phyloP scores from a whole-genome alignment of 257 asterid genomes.

The Solanum bulbocastanum region DNA sequence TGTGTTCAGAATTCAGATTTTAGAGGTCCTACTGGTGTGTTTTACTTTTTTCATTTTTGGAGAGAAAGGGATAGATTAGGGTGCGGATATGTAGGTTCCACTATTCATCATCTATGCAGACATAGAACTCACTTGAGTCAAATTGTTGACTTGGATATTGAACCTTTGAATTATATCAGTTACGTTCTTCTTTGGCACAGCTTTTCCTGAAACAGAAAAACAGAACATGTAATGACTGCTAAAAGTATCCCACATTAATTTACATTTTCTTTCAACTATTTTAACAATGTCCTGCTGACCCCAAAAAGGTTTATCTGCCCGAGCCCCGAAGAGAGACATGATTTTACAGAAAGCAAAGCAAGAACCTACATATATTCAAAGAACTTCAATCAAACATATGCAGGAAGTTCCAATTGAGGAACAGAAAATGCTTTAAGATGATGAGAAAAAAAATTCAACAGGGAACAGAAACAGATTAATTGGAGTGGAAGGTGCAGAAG shows the following conservation, averaged over 20 bases:
- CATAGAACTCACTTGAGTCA: slow-evolving; percentile 77
- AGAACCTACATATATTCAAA: background rate
- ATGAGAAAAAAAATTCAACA: background rate
- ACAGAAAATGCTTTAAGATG: background rate
- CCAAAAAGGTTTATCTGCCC: background rate
- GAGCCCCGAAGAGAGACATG: background rate
- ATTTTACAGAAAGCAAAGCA: background rate
- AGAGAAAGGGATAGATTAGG: background rate
- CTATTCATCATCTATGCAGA: background rate
- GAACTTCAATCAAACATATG: background rate
- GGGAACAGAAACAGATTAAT: background rate
- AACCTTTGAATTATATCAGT: slow-evolving; percentile 51
- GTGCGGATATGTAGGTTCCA: background rate
- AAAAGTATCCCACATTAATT: background rate
- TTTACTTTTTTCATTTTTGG: background rate
- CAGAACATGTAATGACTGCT: background rate
- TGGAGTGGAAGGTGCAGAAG: background rate
- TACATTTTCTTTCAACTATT: background rate
- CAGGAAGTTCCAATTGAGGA: background rate
- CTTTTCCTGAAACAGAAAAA: slow-evolving; percentile 40
- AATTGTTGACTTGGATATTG: slow-evolving; percentile 90
- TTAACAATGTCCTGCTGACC: background rate
- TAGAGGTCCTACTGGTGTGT: background rate
- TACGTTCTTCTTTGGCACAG: slow-evolving; percentile 55
- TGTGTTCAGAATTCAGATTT: background rate